Conservation (phyloP, 2,329 filamentous ascomycete genomes). For the Mycosphaerella sp. region DNA sequence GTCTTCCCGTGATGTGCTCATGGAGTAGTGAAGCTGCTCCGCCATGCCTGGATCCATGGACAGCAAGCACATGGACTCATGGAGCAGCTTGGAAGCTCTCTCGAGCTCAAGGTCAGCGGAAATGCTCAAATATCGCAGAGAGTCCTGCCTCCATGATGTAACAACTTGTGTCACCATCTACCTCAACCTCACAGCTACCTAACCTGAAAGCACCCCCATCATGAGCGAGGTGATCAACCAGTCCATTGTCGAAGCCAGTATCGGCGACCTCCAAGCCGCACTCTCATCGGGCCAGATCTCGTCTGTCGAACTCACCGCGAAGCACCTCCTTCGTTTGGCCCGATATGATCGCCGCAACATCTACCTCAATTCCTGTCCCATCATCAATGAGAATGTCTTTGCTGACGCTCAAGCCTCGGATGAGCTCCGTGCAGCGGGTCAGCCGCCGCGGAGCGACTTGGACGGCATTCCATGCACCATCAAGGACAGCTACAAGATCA, state of each 20-base stretch:
- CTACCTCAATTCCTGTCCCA: conserved; percentile 45
- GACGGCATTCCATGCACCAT: conserved; percentile 55
- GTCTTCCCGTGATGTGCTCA: neutral
- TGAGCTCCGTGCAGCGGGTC: conserved; percentile 38
- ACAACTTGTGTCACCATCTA: too few species aligned
- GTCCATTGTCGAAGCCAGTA: conserved; percentile 45
- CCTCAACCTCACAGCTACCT: neutral
- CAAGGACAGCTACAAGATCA: conserved; percentile 54
- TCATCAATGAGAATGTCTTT: conserved; percentile 44
- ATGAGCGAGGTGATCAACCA: conserved; percentile 3
- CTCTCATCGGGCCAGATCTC: conserved; percentile 38
- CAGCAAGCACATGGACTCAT: too few species aligned
- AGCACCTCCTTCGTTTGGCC: conserved; percentile 45
- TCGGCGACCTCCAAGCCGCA: conserved; percentile 41
- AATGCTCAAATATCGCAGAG: neutral
- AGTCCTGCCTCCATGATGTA: too few species aligned
- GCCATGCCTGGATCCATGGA: neutral
- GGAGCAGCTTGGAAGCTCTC: neutral
- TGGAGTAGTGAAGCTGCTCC: neutral
- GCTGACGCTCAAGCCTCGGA: conserved; percentile 46
- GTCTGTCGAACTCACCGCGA: conserved; percentile 43
- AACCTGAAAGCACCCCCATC: neutral
- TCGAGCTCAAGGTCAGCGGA: neutral
- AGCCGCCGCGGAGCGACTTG: conserved; percentile 35
- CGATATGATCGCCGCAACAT: conserved; percentile 41